phyloP scores from a whole-genome alignment of 805 yeast genomes.

The Ogataea glucozyma region DNA sequence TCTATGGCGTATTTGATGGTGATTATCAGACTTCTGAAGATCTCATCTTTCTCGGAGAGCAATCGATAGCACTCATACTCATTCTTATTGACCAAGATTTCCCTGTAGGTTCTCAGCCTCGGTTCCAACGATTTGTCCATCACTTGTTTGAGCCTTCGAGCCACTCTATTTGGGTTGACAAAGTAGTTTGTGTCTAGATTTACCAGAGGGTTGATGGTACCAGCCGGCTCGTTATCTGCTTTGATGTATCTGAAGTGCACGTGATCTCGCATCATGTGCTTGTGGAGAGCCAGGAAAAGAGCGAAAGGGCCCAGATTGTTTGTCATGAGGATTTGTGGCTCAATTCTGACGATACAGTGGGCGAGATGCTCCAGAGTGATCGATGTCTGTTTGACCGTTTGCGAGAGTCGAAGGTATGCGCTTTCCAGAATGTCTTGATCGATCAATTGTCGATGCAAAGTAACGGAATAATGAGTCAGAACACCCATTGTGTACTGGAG shows the following conservation, averaged over 20 bases:
- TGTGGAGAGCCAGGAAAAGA: slow-evolving; percentile 24
- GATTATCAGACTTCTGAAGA: slow-evolving; percentile 25
- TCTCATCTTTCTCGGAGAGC: slow-evolving; percentile 15
- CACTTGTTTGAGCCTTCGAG: slow-evolving; percentile 19
- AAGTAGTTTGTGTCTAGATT: slow-evolving; percentile 21
- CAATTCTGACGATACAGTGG: slow-evolving; percentile 4
- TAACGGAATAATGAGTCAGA: slow-evolving; percentile 3
- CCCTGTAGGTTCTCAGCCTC: slow-evolving; percentile 17
- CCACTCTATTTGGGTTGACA: slow-evolving; percentile 28
- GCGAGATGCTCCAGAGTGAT: slow-evolving; percentile 11
- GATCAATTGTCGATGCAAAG: background rate
- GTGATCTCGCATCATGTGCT: slow-evolving; percentile 29
- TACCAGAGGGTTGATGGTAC: slow-evolving; percentile 24
- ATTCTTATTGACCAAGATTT: slow-evolving; percentile 19
- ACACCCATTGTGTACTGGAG: slow-evolving; percentile 6
- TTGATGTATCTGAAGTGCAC: slow-evolving; percentile 24
- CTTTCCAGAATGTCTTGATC: slow-evolving; percentile 3
- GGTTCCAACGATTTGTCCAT: slow-evolving; percentile 15
- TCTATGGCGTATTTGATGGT: slow-evolving; percentile 33
- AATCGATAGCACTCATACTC: slow-evolving; percentile 17
- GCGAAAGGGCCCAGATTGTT: slow-evolving; percentile 18
- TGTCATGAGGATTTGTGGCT: slow-evolving; percentile 1
- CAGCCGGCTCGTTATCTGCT: slow-evolving; percentile 19
- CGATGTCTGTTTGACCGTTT: slow-evolving; percentile 7
- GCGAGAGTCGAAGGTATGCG: slow-evolving; percentile 1